Conservation (phyloP, 495 filamentous ascomycete species). For the Penicillium verhagenii region DNA sequence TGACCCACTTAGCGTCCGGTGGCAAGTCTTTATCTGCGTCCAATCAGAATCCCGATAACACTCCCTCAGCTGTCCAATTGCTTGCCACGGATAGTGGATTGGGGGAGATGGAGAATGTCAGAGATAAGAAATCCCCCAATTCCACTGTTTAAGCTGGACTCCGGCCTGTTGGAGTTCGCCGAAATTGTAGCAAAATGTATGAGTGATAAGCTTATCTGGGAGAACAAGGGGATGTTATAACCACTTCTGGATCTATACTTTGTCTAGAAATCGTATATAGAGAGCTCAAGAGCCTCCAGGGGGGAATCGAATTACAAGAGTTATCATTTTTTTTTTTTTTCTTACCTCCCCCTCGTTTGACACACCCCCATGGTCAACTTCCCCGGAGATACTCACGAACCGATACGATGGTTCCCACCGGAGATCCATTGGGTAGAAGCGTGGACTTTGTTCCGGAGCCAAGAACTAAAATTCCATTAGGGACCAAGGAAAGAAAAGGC, state of each 20-base stretch:
- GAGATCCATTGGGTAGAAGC: neutral
- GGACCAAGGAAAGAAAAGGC: neutral
- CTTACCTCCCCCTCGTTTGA: neutral
- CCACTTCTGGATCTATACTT: neutral
- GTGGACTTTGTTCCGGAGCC: neutral
- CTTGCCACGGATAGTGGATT: neutral
- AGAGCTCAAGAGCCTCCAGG: neutral
- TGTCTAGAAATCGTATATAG: neutral
- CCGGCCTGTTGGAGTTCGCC: neutral
- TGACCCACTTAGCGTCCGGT: slow-evolving; percentile 10
- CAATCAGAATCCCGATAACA: neutral
- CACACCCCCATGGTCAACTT: neutral
- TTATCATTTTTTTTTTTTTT: neutral
- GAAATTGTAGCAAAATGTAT: neutral
- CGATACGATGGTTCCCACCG: neutral
- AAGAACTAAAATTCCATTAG: neutral
- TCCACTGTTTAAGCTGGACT: too few relatives aligned
- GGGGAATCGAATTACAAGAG: neutral
- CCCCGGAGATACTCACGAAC: slow-evolving; percentile 2
- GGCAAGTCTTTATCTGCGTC: slow-evolving; percentile 7
- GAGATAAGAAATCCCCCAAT: neutral
- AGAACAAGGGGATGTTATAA: neutral
- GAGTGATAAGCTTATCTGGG: neutral
- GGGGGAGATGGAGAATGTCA: neutral
- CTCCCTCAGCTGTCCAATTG: slow-evolving; percentile 1